These are phyloP conservation scores for Serpula lacrymans DNA, from an alignment of 768 basidiomycete species.

Conservation along the genomic window DNA sequence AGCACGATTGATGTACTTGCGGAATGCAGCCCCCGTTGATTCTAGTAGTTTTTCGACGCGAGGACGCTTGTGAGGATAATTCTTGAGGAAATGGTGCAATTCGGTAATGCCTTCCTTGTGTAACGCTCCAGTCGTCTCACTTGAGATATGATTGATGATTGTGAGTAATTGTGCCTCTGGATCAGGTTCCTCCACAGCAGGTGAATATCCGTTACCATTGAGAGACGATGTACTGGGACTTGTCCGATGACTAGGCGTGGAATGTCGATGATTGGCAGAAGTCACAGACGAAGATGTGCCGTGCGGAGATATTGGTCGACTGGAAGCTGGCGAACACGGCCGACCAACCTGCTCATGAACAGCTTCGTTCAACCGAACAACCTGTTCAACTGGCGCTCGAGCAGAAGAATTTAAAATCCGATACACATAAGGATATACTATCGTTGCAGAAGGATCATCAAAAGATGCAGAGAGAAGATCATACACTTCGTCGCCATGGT, in stretches of 20 bases:
- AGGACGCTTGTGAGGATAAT: constrained; percentile 78
- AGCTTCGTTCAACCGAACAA: constrained; percentile 18
- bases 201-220: constrained; percentile 50
- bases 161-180: constrained; percentile 79
- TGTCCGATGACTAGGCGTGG: constrained; percentile 62
- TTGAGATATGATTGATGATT: constrained; percentile 84
- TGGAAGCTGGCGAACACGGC: constrained; percentile 57
- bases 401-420: constrained; percentile 77
- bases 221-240: constrained; percentile 66
- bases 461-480: constrained; percentile 88
- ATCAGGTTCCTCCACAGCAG: constrained; percentile 74
- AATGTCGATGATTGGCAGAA: constrained; percentile 50
- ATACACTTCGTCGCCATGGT: constrained; percentile 86
- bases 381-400: constrained; percentile 36
- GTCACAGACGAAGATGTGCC: constrained; percentile 52
- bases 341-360: constrained; percentile 38
- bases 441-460: constrained; percentile 95
- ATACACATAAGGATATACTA: constrained; percentile 94
- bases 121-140: constrained; percentile 83
- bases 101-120: constrained; percentile 95
- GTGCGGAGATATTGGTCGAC: constrained; percentile 70
- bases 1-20: constrained; percentile 88
- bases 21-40: constrained; percentile 84
- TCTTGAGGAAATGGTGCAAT: constrained; percentile 89
- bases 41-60: constrained; percentile 87